Conservation (phyloP, 2,329 filamentous ascomycete species). For the Colletotrichum brevisporum region DNA sequence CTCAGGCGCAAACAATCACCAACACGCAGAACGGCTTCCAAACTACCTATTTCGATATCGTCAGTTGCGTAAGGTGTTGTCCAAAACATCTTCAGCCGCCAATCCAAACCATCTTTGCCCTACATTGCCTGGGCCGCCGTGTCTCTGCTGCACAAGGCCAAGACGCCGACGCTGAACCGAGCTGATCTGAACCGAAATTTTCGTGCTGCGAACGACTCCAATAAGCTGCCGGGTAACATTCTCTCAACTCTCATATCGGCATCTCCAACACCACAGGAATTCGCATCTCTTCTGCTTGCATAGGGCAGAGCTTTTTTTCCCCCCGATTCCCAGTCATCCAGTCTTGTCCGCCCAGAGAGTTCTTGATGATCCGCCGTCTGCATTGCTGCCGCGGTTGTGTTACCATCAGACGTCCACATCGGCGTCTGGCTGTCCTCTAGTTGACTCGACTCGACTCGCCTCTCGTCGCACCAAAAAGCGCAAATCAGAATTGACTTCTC, state of each 20-base stretch:
- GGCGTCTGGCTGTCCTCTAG: too few relatives aligned
- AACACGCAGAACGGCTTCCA: slow-evolving; percentile 4
- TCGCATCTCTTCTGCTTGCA: slow-evolving; percentile 16
- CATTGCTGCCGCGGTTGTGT: slow-evolving; percentile 1
- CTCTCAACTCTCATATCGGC: slow-evolving; percentile 11
- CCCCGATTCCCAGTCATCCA: slow-evolving; percentile 8
- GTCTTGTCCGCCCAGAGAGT: not conserved
- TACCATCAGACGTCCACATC: not conserved
- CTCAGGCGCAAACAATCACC: slow-evolving; percentile 31
- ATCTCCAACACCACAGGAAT: slow-evolving; percentile 14
- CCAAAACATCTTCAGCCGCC: too few relatives aligned
- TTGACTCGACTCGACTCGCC: too few relatives aligned
- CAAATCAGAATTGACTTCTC: too few relatives aligned
- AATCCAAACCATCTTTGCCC: too few relatives aligned
- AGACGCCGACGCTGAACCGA: not conserved
- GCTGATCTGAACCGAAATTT: not conserved
- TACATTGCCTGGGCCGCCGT: not conserved
- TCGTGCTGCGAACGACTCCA: slow-evolving; percentile 6
- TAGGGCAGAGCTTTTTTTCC: slow-evolving; percentile 10
- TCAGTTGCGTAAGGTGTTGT: too few relatives aligned
- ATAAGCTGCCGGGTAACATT: not conserved
- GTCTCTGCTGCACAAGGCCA: slow-evolving; percentile 14
- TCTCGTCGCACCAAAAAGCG: too few relatives aligned
- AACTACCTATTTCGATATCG: too few relatives aligned
- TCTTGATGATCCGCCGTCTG: slow-evolving; percentile 16